Base-by-base conservation (phyloP, 495 filamentous ascomycete genomes). In the Poronia punctata region DNA sequence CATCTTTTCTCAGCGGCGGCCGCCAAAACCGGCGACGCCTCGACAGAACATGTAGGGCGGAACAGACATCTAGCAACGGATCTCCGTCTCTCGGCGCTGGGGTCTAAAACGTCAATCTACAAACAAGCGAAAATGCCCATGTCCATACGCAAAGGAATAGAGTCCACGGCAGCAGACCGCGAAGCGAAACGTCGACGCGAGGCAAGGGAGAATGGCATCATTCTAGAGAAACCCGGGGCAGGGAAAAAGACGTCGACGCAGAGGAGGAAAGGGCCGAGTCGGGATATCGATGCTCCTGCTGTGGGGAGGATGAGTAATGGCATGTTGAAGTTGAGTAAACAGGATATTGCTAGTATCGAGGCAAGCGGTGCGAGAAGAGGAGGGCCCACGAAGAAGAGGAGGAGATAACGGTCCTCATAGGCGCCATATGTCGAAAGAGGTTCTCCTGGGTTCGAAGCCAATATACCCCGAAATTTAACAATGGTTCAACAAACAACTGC, bases 191-290 rank as follows among this genome's bases (percentile, higher is more conserved):
- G 92, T 23, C 65, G 92, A 21, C 68, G 62, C 20, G 85, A 94
- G 50, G 92, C 92, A 5, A 77, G 74, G 49, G 88, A 96, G 64
- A 93, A 88, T 47, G 92, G 92, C 5, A 82, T 97, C 43, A 76
- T 97, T 40, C 68, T 98, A 2, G 92, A 97, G 67, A 80, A 78
- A 45, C 74, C 71, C 14, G 42, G 26, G 8, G 53, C 48, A 60
- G 55, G 46, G 22, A 40, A 17, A 35, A 50, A 46, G 22, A 64
- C 59, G 4, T 65, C 56, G 33, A 78, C 72, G 40, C 44, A 55
- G 33, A 68, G 59, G 41, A 61, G 59, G 28, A 66, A 59, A 22
- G 65, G 62, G 5, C 52, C 45, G 10, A 62, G 33, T 32, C 58
- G 65, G 62, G 43, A 70, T 76, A 42, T 95, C 52, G 84, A 78